Percentiles rank a stretch among this genome's conserved stretches.
Evolutionary conservation across 805 yeast genomes (phyloP).

Genomic region (Ogataea philodendri): DNA sequence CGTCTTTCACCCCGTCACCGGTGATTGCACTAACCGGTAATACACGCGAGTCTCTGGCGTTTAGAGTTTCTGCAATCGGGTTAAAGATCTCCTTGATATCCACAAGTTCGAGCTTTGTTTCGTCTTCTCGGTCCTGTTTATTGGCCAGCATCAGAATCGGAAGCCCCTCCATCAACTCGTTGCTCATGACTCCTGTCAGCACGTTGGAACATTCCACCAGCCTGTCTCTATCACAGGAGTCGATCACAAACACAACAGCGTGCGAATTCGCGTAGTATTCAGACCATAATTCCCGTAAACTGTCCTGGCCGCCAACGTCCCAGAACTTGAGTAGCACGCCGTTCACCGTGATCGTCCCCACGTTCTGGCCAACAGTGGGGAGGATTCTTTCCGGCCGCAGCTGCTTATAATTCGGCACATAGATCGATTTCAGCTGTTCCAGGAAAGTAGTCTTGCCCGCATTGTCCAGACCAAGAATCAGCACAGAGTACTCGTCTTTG

Average conservation of each 20-base stretch:
- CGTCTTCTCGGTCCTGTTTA: constrained; percentile 72
- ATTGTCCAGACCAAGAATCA: constrained; percentile 88
- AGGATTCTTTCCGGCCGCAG: constrained; percentile 60
- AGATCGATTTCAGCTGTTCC: constrained; percentile 61
- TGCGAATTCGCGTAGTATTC: constrained; percentile 83
- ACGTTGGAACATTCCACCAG: constrained; percentile 79
- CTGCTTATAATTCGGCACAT: constrained; percentile 44
- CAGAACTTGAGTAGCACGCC: constrained; percentile 66
- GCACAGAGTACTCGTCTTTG: constrained; percentile 54
- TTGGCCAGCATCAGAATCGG: constrained; percentile 95
- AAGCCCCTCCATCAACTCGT: constrained; percentile 66
- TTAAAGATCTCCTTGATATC: constrained; percentile 82
- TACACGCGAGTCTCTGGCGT: constrained; percentile 88
- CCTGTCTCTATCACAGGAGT: constrained; percentile 80
- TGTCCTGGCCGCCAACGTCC: constrained; percentile 96
- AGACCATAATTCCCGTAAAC: constrained; percentile 83
- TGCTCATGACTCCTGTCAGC: constrained; percentile 54
- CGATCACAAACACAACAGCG: constrained; percentile 89
- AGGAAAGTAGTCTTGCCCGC: constrained; percentile 90
- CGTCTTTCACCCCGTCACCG: constrained; percentile 80
- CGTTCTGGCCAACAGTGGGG: constrained; percentile 96
- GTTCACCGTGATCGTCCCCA: constrained; percentile 42
- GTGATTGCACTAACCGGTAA: constrained; percentile 84
- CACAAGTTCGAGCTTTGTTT: constrained; percentile 65
- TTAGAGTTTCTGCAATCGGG: constrained; percentile 74